Base-by-base conservation (phyloP, 208 protist species). In the Leishmania amazonensis region DNA sequence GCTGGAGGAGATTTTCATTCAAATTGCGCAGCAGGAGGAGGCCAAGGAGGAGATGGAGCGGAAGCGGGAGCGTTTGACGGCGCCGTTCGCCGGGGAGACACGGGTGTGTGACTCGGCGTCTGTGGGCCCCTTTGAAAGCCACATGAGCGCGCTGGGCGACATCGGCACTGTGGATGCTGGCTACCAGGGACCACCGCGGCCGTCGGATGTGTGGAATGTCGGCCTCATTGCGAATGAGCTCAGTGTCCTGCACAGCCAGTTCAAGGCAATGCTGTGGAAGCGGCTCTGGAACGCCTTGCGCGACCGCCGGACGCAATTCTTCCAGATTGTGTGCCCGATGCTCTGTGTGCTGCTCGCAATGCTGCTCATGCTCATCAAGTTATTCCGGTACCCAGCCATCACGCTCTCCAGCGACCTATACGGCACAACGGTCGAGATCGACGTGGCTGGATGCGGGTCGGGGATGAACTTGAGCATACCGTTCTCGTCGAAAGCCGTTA, bases 1-100 rank as follows among this genome's bases (percentile, higher is more conserved):
- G 65, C 84, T 95, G 42, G 91, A 96, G 76, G 88, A 97, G 80
- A 93, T 97, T 45, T 96, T 96, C 78, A 83, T 96, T 35, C 74
- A 83, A 31, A 85, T 95, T 47, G 88, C 87, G 19, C 85, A 90
- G 74, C 86, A 83, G 45, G 84, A 86, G 73, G 84, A 84, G 42
- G 74, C 76, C 75, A 84, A 84, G 68, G 81, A 84, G 57, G 68
- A 75, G 60, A 76, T 72, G 42, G 2, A 80, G 70, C 73, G 49
- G 49, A 81, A 73, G 35, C 38, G 54, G 15, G 71, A 65, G 49
- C 60, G 40, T 40, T 21, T 4, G 24, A 58, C 21, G 54, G 31
- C 49, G 53, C 15, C 71, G 28, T 45, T 24, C 40, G 13, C 31
- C 9, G 17, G n/a, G 42, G 11, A 35, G n/a, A 67, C 79, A 35